phyloP scores from a whole-genome alignment of 441 rosid genomes.

The Bruguiera hainesii region DNA sequence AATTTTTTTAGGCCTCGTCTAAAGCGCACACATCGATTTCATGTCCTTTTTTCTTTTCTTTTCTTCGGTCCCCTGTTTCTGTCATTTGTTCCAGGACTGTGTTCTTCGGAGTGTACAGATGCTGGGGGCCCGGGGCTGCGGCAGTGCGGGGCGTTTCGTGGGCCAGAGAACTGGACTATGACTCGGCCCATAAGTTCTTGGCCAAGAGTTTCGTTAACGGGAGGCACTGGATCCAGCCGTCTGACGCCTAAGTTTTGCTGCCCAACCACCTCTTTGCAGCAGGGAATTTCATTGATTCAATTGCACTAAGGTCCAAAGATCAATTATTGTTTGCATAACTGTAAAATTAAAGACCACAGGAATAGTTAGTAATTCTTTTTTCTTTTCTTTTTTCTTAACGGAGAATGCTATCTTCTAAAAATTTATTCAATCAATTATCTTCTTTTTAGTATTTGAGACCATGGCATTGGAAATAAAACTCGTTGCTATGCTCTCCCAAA shows the following conservation, averaged over 20 bases:
- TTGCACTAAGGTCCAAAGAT: no score
- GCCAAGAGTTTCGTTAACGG: constrained; percentile 91
- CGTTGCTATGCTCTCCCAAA: no score
- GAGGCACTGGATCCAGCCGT: constrained; percentile 82
- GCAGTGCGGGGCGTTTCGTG: constrained; percentile 75
- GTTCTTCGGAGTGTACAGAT: constrained; percentile 78
- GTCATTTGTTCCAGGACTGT: constrained; percentile 49
- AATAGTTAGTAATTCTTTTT: no score
- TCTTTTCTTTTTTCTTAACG: no score
- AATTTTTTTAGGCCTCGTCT: not conserved
- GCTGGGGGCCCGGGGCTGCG: constrained; percentile 84
- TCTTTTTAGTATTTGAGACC: no score
- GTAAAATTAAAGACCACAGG: no score
- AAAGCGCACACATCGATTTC: not conserved
- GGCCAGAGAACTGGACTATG: constrained; percentile 79
- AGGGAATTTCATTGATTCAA: no score
- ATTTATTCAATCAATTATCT: no score
- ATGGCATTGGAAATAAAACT: no score
- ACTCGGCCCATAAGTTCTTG: constrained; percentile 70
- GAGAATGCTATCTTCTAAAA: no score
- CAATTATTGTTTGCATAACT: no score
- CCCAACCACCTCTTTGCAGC: not conserved
- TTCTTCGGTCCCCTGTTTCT: not conserved
- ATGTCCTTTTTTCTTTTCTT: not conserved
- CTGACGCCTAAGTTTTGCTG: constrained; percentile 42